Conservation (phyloP, 2,329 filamentous ascomycete genomes). For the Cephalotrichum gorgonifer region DNA sequence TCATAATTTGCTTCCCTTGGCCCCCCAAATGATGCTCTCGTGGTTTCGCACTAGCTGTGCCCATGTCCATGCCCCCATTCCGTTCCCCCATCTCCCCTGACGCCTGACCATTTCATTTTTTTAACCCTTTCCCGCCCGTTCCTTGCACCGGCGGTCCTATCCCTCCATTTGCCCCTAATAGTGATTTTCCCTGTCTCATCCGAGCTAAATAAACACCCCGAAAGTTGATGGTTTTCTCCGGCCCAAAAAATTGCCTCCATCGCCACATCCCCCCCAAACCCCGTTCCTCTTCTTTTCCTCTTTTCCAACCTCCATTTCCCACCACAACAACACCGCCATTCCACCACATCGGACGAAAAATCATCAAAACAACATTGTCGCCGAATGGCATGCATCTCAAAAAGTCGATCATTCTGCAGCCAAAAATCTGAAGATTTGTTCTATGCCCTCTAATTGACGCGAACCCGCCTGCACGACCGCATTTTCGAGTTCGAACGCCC, state of each 20-base stretch:
- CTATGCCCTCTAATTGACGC: constrained; percentile 12
- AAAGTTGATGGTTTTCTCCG: constrained; percentile 5
- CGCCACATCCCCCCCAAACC: background rate
- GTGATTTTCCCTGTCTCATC: constrained; percentile 5
- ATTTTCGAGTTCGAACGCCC: constrained; percentile 11
- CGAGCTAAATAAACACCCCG: constrained; percentile 6
- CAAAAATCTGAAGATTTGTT: constrained; percentile 1
- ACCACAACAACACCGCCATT: constrained; percentile 14
- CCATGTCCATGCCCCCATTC: background rate
- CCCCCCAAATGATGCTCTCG: constrained; percentile 2
- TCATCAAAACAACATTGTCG: constrained; percentile 30
- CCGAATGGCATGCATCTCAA: constrained; percentile 22
- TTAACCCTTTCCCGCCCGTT: background rate
- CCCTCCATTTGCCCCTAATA: constrained; percentile 2
- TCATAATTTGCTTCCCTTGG: constrained; percentile 4
- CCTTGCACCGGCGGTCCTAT: constrained; percentile 1
- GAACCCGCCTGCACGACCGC: constrained; percentile 11
- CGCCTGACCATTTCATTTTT: constrained; percentile 4
- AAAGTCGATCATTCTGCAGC: constrained; percentile 23
- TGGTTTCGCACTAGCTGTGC: background rate
- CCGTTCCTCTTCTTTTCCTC: background rate
- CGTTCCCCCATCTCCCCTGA: background rate
- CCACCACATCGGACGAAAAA: constrained; percentile 18
- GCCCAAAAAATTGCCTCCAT: constrained; percentile 2
- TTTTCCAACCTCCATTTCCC: constrained; percentile 2